Evolutionary conservation across 1,139 yeast species (phyloP), one percentile per base, ranked within the genome.

Genomic region (Debaryomyces robertsiae): DNA sequence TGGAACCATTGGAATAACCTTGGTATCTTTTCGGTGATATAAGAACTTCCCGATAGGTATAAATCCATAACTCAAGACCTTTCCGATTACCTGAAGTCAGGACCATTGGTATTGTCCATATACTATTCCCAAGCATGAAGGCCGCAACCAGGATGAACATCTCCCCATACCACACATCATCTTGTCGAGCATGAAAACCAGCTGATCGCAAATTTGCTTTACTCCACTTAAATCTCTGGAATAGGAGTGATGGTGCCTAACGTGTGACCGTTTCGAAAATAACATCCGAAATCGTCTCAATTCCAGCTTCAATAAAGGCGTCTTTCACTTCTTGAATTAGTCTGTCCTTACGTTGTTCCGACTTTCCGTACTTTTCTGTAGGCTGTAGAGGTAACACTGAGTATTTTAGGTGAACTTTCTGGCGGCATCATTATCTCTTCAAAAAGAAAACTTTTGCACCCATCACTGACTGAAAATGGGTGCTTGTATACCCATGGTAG

Each of bases 161-260:
- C 84, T 69, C 36, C 84, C 84, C 41, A 79, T 69, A 39, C 84
- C 84, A 57, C 83, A 79, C 84, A 80, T 79, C 34, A 79, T 82
- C 60, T 80, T 84, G 55, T 80, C 85, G 45, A 78, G 61, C 63
- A 75, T 69, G 58, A 80, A 66, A 41, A 80, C 84, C 48, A 79
- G 78, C 57, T 79, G 79, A 60, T 75, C 73, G 54, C 82, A 75
- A 29, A 80, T 30, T 64, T 73, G 48, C 22, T 78, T 66, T 29
- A 73, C 57, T 9, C 82, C 84, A 41, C 72, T 73, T 49, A 79
- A 60, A 57, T 80, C 79, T 19, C 19, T 81, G 76, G 46, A 3
- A 47, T 36, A 11, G 54, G 43, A 10, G 52, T 44, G 5, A 44
- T 32, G 3, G 50, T 46, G 19, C 54, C 55, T 23, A 43, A 39